Evolutionary conservation across 257 asterid species (phyloP).

Genomic region (Solanum pinnatisectum): DNA sequence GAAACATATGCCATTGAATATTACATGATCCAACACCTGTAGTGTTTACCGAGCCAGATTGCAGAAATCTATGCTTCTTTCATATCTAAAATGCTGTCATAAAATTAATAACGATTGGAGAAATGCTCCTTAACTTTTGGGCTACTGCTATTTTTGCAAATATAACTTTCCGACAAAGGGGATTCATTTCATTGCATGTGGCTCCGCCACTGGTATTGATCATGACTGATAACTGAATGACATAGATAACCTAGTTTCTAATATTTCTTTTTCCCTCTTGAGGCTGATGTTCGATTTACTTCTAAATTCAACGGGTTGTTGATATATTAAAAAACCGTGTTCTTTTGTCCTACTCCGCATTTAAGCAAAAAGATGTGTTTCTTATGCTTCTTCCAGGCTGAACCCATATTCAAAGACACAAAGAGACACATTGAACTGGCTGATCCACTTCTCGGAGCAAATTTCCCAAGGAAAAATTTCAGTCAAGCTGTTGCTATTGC

Average conservation of each 20-base stretch:
- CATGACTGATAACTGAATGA: background rate
- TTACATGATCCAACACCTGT: background rate
- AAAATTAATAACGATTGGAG: background rate
- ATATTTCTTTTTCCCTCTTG: background rate
- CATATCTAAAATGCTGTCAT: background rate
- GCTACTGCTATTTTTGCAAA: background rate
- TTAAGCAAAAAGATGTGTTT: background rate
- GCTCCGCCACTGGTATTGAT: background rate
- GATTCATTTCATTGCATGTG: background rate
- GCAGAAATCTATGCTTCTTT: background rate
- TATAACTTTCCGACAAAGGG: background rate
- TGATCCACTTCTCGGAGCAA: conserved; percentile 54
- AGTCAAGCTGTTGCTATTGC: conserved; percentile 74
- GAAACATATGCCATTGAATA: background rate
- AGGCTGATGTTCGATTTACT: background rate
- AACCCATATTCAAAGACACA: conserved; percentile 59
- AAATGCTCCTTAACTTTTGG: background rate
- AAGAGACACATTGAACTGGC: conserved; percentile 41
- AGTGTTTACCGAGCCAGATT: background rate
- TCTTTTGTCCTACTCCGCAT: background rate
- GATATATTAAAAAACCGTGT: background rate
- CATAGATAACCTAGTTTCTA: background rate
- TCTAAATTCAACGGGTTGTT: background rate
- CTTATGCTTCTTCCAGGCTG: conserved; percentile 29
- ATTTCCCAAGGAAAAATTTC: conserved; percentile 51